phyloP scores from a whole-genome alignment of 129 eudicot species.

The Silybum marianum region DNA sequence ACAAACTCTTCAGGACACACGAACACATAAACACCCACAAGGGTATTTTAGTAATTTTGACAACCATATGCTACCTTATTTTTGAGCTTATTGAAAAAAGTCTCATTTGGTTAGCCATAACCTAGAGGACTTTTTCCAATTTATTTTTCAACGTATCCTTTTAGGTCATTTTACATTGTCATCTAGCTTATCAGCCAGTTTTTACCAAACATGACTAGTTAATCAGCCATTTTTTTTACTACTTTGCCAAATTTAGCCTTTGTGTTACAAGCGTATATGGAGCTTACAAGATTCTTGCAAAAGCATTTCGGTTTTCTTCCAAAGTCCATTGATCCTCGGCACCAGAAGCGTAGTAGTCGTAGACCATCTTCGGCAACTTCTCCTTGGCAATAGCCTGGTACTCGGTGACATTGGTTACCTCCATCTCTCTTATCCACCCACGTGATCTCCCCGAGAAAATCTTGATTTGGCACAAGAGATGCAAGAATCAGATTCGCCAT shows the following conservation, averaged over 20 bases:
- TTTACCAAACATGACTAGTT: too few relatives aligned
- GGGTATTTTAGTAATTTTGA: background rate
- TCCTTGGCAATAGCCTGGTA: conserved; percentile 44
- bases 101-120: background rate
- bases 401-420: conserved; percentile 44
- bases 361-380: conserved; percentile 44
- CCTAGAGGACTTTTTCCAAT: background rate
- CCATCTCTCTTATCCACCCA: conserved; percentile 32
- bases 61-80: background rate
- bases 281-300: conserved; percentile 82
- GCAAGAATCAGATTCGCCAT: conserved; percentile 10
- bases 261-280: background rate
- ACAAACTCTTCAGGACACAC: background rate
- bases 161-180: background rate
- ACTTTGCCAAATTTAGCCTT: background rate
- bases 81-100: background rate
- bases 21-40: background rate
- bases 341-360: conserved; percentile 46
- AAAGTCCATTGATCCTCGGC: conserved; percentile 59
- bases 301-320: conserved; percentile 86
- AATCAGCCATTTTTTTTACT: background rate
- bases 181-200: background rate
- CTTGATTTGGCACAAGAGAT: conserved; percentile 22
- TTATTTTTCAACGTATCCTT: background rate
- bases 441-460: conserved; percentile 23